phyloP scores from a whole-genome alignment of 352 stramenopile species.

The Globisporangium heterothallicum region DNA sequence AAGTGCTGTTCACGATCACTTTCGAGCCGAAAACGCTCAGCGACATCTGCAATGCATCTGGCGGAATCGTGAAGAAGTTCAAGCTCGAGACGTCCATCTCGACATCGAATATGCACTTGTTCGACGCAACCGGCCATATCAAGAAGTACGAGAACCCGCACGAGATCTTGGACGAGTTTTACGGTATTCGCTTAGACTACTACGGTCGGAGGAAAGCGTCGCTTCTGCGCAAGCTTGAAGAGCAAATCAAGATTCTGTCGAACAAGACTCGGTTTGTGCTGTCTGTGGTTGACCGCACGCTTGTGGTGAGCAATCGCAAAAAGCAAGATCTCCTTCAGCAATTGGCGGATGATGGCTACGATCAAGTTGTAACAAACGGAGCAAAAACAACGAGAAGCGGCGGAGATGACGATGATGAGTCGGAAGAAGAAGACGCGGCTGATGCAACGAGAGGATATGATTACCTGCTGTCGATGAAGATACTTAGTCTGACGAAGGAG shows the following conservation, averaged over 20 bases:
- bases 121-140: constrained; percentile 88
- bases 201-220: constrained; percentile 92
- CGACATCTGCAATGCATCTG: constrained; percentile 56
- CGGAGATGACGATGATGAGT: constrained; percentile 33
- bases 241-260: constrained; percentile 87
- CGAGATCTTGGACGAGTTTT: constrained; percentile 94
- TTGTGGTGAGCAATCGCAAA: constrained; percentile 93
- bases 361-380: constrained; percentile 45
- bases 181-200: constrained; percentile 86
- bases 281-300: constrained; percentile 85
- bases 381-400: constrained; percentile 54
- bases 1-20: constrained; percentile 88
- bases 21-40: constrained; percentile 67
- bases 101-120: constrained; percentile 97
- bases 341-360: constrained; percentile 88
- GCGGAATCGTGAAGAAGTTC: constrained; percentile 92
- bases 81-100: constrained; percentile 92
- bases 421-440: constrained; percentile 48
- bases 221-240: constrained; percentile 84
- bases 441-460: constrained; percentile 80
- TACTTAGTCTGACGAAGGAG: constrained; percentile 92
- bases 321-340: constrained; percentile 91
- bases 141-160: constrained; percentile 91
- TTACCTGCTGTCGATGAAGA: constrained; percentile 95
- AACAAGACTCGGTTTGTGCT: constrained; percentile 97